phyloP scores from a whole-genome alignment of 2,329 filamentous ascomycete species.

The Ophiocordyceps unilateralis region DNA sequence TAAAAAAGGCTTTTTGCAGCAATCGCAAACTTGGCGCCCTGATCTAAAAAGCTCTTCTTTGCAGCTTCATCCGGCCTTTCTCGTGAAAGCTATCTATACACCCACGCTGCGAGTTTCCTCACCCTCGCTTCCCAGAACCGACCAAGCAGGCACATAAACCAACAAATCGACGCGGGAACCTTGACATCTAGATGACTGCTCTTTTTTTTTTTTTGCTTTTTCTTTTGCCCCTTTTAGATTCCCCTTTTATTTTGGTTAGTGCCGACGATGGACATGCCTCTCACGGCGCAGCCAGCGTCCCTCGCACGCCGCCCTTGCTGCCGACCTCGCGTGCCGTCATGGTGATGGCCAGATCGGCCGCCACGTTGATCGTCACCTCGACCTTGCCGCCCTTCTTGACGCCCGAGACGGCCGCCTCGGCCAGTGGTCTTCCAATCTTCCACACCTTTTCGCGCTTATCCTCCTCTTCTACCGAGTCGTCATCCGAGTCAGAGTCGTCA shows the following conservation, averaged over 20 bases:
- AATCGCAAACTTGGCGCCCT: background rate
- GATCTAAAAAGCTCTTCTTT: background rate
- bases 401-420: slow-evolving; percentile 68
- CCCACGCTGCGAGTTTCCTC: no score
- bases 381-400: slow-evolving; percentile 82
- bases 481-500: slow-evolving; percentile 41
- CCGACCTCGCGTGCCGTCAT: slow-evolving; percentile 75
- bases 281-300: slow-evolving; percentile 23
- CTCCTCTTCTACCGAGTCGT: slow-evolving; percentile 63
- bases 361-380: slow-evolving; percentile 83
- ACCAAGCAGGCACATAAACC: background rate
- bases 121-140: no score
- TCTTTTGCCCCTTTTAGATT: background rate
- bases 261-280: background rate
- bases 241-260: no score
- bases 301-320: slow-evolving; percentile 68
- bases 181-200: no score
- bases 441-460: slow-evolving; percentile 81
- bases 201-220: background rate
- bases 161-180: no score
- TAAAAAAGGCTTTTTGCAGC: no score
- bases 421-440: slow-evolving; percentile 70
- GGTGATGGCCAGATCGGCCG: slow-evolving; percentile 60
- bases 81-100: background rate
- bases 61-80: background rate